Evolutionary conservation across 495 filamentous ascomycete genomes (phyloP).

Genomic region (Annulohypoxylon stygium): DNA sequence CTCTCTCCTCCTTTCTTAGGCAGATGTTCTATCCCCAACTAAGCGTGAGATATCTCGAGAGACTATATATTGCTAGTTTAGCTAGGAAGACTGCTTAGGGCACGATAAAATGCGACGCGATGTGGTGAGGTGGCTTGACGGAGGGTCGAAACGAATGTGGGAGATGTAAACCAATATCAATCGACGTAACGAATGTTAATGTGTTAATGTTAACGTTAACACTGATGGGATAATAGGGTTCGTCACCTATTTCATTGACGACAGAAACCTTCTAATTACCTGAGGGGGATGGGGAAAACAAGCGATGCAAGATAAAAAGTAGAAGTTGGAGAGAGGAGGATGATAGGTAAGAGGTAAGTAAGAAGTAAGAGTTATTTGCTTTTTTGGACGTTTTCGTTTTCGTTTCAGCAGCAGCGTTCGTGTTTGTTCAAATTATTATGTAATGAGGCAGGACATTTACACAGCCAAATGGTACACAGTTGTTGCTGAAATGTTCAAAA

Average conservation of each 20-base stretch:
- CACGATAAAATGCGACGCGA: neutral
- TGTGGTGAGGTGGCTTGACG: slow-evolving; percentile 1
- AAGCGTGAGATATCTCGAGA: neutral
- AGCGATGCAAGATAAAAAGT: neutral
- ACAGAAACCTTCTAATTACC: slow-evolving; percentile 11
- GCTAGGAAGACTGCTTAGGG: neutral
- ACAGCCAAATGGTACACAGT: neutral
- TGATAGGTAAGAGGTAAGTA: too few relatives aligned
- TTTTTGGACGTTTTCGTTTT: slow-evolving; percentile 23
- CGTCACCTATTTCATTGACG: slow-evolving; percentile 14
- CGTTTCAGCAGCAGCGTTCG: slow-evolving; percentile 30
- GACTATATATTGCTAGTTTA: neutral
- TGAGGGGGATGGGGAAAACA: slow-evolving; percentile 8
- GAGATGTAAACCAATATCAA: slow-evolving; percentile 30
- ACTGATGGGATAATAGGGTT: neutral
- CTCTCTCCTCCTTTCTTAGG: neutral
- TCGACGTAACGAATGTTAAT: slow-evolving; percentile 21
- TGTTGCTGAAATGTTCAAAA: neutral
- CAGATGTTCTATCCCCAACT: neutral
- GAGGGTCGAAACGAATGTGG: slow-evolving; percentile 29
- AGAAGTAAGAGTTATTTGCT: slow-evolving; percentile 5
- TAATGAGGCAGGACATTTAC: slow-evolving; percentile 43
- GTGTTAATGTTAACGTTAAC: neutral
- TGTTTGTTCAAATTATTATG: slow-evolving; percentile 45
- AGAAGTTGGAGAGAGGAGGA: slow-evolving; percentile 1